Evolutionary conservation across 75 land plant species (phyloP), one percentile per base, ranked within the genome.

Genomic region (Isoetes taiwanensis): DNA sequence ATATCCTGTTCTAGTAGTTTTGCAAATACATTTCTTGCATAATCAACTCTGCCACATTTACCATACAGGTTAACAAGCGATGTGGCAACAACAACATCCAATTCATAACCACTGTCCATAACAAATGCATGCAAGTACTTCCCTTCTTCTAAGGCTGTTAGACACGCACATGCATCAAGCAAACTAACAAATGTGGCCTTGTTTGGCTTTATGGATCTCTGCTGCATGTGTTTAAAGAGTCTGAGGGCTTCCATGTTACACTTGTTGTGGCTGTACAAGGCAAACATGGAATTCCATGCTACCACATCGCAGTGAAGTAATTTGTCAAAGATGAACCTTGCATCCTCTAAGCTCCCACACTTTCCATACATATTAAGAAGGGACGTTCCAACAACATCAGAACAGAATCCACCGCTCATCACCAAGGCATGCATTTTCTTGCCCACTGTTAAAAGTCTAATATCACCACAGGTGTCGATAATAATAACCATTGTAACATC

Each of bases 91-190:
- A 31, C 11, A 21, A 12, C 52, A 38, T 62, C 28, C 0, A 16
- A 14, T 11, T 19, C 3, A 34, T 30, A 33, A 17, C 46, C 63
- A 26, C 11, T 31, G 31, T 72, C 74, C 3, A 65, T 34, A 23
- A 70, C 40, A 40, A 43, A 68, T 21, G 64, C 63, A 63, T 80
- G 82, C 40, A 80, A 43, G 30, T 57, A 63, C 12, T 54, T 58
- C 25, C 78, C 72, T 14, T 64, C 32, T 27, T 28, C 28, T 9
- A 68, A 12, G 33, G 50, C 43, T 20, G 72, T 69, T 52, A 76
- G 54, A 10, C 52, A 28, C 52, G 76, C 64, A 40, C 64, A 72
- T 34, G 73, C 75, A 43, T 73, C 50, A 23, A 80, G 38, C 31
- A 55, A 54, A 57, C 64, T 66, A 17, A 76, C 73, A 33, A 76